Evolutionary conservation across 1,284 basidiomycete species (phyloP).

Genomic region (Tremellales sp.): DNA sequence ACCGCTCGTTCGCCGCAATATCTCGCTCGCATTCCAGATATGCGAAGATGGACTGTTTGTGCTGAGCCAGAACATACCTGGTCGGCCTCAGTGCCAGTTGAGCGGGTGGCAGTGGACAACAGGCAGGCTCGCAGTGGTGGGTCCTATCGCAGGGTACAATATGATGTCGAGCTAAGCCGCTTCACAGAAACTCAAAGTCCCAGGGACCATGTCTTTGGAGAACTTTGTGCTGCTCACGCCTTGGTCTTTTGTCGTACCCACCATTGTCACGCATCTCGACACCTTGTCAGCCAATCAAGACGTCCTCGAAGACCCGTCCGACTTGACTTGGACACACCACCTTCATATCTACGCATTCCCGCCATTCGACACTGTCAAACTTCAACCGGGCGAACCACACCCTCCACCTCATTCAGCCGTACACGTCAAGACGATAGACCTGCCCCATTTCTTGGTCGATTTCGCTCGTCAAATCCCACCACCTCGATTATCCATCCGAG

Average conservation of each 20-base stretch:
- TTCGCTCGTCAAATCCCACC: conserved; percentile 25
- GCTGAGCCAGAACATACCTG: conserved; percentile 22
- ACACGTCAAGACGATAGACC: conserved; percentile 34
- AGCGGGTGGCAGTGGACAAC: conserved; percentile 47
- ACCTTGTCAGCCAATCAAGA: conserved; percentile 16
- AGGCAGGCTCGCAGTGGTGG: conserved; percentile 35
- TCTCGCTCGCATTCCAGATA: conserved; percentile 41
- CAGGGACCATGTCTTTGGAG: conserved; percentile 27
- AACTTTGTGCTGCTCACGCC: conserved; percentile 39
- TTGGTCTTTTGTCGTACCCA: conserved; percentile 35
- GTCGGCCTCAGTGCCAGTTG: conserved; percentile 20
- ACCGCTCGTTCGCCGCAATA: conserved; percentile 3
- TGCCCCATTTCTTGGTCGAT: conserved; percentile 32
- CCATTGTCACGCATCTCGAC: conserved; percentile 24
- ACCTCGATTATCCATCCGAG: conserved; percentile 31
- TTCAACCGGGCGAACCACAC: conserved; percentile 6
- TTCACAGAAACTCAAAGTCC: conserved; percentile 18
- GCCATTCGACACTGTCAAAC: conserved; percentile 15
- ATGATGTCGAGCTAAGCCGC: neutral
- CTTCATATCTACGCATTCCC: conserved; percentile 42
- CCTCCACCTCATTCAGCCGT: conserved; percentile 29
- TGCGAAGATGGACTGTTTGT: conserved; percentile 46
- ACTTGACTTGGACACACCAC: conserved; percentile 35
- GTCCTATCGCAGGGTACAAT: conserved; percentile 6
- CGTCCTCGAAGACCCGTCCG: conserved; percentile 20